Conservation (phyloP, 257 asterid species). For the Leptodermis oblonga region DNA sequence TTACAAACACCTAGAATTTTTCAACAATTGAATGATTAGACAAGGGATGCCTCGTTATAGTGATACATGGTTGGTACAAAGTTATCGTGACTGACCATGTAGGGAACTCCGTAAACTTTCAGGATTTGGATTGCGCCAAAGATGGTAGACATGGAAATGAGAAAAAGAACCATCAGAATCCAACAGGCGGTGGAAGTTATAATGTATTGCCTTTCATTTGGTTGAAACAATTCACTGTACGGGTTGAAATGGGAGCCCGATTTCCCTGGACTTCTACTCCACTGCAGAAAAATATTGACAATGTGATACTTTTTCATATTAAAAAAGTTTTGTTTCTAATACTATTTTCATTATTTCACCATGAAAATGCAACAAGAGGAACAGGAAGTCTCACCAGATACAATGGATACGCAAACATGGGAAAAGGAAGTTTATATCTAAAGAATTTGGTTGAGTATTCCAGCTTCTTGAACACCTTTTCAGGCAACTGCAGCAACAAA, state of each 20-base stretch:
- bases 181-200: slow-evolving; percentile 74
- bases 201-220: slow-evolving; percentile 48
- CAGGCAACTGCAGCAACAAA: slow-evolving; percentile 35
- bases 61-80: too few species aligned
- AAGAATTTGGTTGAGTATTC: slow-evolving; percentile 30
- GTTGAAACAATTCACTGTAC: slow-evolving; percentile 55
- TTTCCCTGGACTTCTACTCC: slow-evolving; percentile 84
- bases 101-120: slow-evolving; percentile 69
- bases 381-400: slow-evolving; percentile 38
- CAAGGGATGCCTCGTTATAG: too few species aligned
- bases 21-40: too few species aligned
- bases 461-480: slow-evolving; percentile 30
- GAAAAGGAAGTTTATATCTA: slow-evolving; percentile 46
- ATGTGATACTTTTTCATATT: too few species aligned
- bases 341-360: too few species aligned
- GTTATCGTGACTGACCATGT: slow-evolving; percentile 57
- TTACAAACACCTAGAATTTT: slow-evolving; percentile 52
- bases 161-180: slow-evolving; percentile 53
- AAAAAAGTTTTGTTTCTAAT: too few species aligned
- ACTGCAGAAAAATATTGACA: slow-evolving; percentile 28
- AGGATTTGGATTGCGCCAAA: slow-evolving; percentile 46
- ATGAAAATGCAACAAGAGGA: too few species aligned
- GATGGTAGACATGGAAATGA: slow-evolving; percentile 31
- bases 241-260: slow-evolving; percentile 93
- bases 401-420: slow-evolving; percentile 37